Evolutionary conservation across 768 basidiomycete species (phyloP), one percentile per base, ranked within the genome.

Genomic region (Boletus rubescentipes): DNA sequence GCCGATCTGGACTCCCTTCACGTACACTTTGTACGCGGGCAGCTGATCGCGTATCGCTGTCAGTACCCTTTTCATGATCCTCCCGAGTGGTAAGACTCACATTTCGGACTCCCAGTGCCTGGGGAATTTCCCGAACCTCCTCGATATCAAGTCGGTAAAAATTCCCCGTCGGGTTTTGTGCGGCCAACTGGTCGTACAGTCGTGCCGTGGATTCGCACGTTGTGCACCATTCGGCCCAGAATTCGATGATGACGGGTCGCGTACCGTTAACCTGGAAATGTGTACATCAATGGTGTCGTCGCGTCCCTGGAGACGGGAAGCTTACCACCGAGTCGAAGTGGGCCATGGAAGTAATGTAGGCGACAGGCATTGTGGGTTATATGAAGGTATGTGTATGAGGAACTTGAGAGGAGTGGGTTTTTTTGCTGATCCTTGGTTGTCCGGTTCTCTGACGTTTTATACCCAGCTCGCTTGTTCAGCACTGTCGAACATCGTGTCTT

Each of bases 81-180:
- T 44, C 46, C 41, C 34, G 40, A 32, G 26, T 23, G n/a, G 11
- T 31, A 48, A 20, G 21, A 37, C 63, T 57, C 49, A 68, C 65
- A 30, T 44, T 59, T 37, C 61, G 67, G 54, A 68, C 65, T 2
- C 58, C 63, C 26, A 69, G 51, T 38, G 47, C 67, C 43, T 36
- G 41, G 7, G 63, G 51, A 20, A 68, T 57, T 32, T 68, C 67
- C 39, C 63, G 66, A 26, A 58, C 61, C 16, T 68, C 67, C 32
- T 68, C 67, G 20, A 54, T 59, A 59, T 68, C 67, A n/a, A 68
- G 65, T 47, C 67, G 67, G 58, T 69, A 69, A 54, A 68, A 68
- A 1, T 67, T 38, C 0, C 58, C 67, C 23, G 14, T 5, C 9
- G 67, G 67, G 41, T 69, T 61, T 63, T 67, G 63, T 8, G 57